Evolutionary conservation across 164 flowering plant genomes (phyloP).

Genomic region (Vitis riparia): DNA sequence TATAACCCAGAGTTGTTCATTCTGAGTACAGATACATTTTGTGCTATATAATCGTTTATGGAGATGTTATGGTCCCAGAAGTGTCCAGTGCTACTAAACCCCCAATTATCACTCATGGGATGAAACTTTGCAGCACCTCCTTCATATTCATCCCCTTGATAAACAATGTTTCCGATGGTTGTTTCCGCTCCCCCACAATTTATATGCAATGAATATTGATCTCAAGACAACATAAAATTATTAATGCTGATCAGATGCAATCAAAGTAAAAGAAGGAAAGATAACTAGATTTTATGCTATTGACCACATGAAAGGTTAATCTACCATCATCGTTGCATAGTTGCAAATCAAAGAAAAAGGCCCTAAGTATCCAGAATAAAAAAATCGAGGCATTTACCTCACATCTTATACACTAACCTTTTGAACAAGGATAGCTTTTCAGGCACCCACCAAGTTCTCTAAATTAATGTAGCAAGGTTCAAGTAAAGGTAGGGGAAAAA

Average conservation of each 20-base stretch:
- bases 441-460: slow-evolving; percentile 18
- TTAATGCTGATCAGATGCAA: not conserved
- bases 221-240: not conserved
- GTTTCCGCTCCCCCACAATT: slow-evolving; percentile 40
- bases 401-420: not conserved
- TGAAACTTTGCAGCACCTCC: slow-evolving; percentile 16
- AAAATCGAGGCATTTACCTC: too few relatives aligned
- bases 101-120: slow-evolving; percentile 8
- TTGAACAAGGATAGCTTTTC: slow-evolving; percentile 17
- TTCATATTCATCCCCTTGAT: slow-evolving; percentile 16
- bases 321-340: too few relatives aligned
- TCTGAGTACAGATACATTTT: slow-evolving; percentile 6
- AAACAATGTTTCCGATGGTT: slow-evolving; percentile 7
- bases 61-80: slow-evolving; percentile 3
- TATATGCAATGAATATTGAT: slow-evolving; percentile 31
- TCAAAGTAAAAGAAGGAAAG: not conserved
- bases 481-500: not conserved
- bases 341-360: too few relatives aligned
- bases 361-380: too few relatives aligned
- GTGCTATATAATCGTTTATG: slow-evolving; percentile 6
- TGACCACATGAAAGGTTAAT: too few relatives aligned
- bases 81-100: slow-evolving; percentile 29
- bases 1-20: slow-evolving; percentile 22
- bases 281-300: too few relatives aligned
- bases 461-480: not conserved